Evolutionary conservation across 768 basidiomycete species (phyloP).

Genomic region (Trametes meyenii): DNA sequence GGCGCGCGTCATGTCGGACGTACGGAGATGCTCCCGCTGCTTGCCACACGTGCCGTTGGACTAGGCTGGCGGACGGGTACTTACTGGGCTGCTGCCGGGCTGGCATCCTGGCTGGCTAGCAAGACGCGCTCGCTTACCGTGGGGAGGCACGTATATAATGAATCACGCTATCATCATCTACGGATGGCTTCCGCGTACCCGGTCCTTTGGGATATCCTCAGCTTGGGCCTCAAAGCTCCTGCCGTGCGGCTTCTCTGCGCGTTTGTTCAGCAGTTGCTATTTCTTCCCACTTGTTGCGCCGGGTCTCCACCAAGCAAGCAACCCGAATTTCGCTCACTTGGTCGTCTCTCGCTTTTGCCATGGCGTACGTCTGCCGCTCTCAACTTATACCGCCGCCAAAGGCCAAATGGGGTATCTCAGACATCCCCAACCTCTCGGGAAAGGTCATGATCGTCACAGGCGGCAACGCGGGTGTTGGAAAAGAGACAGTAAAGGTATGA

Average conservation of each 20-base stretch:
- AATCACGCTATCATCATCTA: conserved; percentile 16
- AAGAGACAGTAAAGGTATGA: conserved; percentile 57
- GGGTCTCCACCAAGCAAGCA: background rate
- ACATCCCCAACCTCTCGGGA: conserved; percentile 50
- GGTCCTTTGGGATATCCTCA: background rate
- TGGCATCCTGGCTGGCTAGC: too few relatives aligned
- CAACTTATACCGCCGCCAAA: conserved; percentile 41
- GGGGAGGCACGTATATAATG: conserved; percentile 13
- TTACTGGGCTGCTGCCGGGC: too few relatives aligned
- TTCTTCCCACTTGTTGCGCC: background rate
- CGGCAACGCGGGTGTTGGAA: conserved; percentile 54
- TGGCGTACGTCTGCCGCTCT: conserved; percentile 13
- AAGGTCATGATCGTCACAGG: conserved; percentile 44
- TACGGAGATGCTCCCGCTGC: background rate
- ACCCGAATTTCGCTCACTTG: background rate
- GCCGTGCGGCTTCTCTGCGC: background rate
- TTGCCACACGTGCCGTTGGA: too few relatives aligned
- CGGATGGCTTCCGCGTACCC: conserved; percentile 1
- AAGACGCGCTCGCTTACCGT: conserved; percentile 8
- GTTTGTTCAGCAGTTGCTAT: background rate
- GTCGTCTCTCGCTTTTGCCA: background rate
- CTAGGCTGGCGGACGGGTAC: too few relatives aligned
- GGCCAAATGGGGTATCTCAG: conserved; percentile 43
- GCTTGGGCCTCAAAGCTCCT: background rate
- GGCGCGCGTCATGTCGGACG: background rate